phyloP scores from a whole-genome alignment of 2,329 filamentous ascomycete species.

The Ceratocystis huliohia region DNA sequence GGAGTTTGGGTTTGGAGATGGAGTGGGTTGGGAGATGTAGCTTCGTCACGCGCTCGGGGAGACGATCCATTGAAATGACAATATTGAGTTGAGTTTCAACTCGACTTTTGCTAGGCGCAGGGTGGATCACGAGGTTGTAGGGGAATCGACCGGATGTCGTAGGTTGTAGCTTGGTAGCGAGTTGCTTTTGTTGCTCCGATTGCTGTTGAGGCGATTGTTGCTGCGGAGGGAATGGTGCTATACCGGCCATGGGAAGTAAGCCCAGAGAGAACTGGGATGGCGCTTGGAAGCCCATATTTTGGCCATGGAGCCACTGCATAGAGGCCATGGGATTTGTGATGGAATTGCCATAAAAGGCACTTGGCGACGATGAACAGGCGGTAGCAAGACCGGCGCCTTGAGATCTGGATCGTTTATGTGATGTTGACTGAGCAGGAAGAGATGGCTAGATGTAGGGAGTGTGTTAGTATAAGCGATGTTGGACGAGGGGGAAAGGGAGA shows the following conservation, averaged over 20 bases:
- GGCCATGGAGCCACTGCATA: slow-evolving; percentile 17
- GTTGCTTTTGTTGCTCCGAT: slow-evolving; percentile 7
- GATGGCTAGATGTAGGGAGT: slow-evolving; percentile 1
- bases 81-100: slow-evolving; percentile 96
- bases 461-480: slow-evolving; percentile 9
- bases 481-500: neutral
- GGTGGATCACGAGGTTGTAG: slow-evolving; percentile 20
- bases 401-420: slow-evolving; percentile 18
- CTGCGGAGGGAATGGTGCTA: slow-evolving; percentile 5
- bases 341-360: slow-evolving; percentile 13
- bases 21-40: slow-evolving; percentile 80
- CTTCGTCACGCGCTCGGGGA: slow-evolving; percentile 64
- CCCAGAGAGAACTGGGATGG: slow-evolving; percentile 15
- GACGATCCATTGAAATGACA: slow-evolving; percentile 60
- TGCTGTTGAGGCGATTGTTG: slow-evolving; percentile 12
- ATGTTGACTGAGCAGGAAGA: slow-evolving; percentile 16
- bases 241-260: slow-evolving; percentile 13
- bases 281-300: slow-evolving; percentile 13
- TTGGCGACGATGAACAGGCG: slow-evolving; percentile 10
- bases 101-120: slow-evolving; percentile 31
- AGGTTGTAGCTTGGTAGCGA: neutral
- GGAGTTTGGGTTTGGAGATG: slow-evolving; percentile 85
- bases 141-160: slow-evolving; percentile 10
- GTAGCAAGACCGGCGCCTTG: slow-evolving; percentile 13
- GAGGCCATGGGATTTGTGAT: slow-evolving; percentile 9